Base-by-base conservation (phyloP, 2,329 filamentous ascomycete genomes). In the Neonectria coccinea region DNA sequence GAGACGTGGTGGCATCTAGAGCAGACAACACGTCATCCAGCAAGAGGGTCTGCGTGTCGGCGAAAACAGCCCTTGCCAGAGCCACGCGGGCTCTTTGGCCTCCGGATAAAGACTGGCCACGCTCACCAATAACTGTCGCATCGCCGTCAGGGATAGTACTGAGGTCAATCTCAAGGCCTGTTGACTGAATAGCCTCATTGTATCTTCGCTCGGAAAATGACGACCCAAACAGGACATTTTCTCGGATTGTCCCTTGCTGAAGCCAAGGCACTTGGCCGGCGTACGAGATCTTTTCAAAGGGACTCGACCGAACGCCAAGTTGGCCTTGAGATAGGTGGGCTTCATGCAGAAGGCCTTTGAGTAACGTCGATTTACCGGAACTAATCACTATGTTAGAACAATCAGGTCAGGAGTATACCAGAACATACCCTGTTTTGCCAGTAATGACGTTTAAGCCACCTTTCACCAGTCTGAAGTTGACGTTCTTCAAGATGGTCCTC, bases 1-100 rank as follows among this genome's bases (percentile, higher is more conserved):
- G 36, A 16, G 50, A 50, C 11, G 57, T 64, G 8, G 42, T 27
- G 5, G 89, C 88, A 75, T 94, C 92, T 11, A 94, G 85, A 2
- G 91, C 88, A 71, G 88, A 90, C 76, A 94, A 92, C 22, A 93
- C 90, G 71, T 94, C 92, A 75, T 94, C 92, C 59, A 94, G 80
- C 8, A 94, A 5, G 14, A 74, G 36, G 5, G 61, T 51, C 11
- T 59, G 57, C 3, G 70, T 70, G 3, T 29, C 48, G 0, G 70
- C 68, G 51, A 73, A 74, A 0, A 73, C 58, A n/a, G 72, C 72
- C 12, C 72, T 62, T 6, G 67, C 71, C 1, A 73, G 27, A 11
- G 70, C 62, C 4, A 73, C 41, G 5, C 70, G 52, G 36, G 53
- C 64, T n/a, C 66, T 45, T 44, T 72, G 70, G 4, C 70, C 65